Percentiles rank a stretch among this genome's conserved stretches.
Conservation (phyloP, 192 early-diverging fungal species). For the Backusella mclennaniae region DNA sequence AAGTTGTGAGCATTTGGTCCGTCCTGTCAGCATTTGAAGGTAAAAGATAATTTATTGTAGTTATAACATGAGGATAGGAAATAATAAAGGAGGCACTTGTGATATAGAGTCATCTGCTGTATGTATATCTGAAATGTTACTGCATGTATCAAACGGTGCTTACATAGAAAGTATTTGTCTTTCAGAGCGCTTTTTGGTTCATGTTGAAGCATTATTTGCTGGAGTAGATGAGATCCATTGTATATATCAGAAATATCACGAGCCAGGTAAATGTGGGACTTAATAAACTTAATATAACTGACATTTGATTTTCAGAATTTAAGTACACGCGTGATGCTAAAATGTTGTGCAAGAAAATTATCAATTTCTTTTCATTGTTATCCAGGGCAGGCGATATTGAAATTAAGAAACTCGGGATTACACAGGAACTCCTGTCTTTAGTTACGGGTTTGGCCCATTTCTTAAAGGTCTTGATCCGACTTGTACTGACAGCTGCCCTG, state of each 20-base stretch:
- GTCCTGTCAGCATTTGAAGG: constrained; percentile 91
- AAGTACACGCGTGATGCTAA: constrained; percentile 89
- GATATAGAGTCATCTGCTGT: constrained; percentile 81
- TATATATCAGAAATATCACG: constrained; percentile 11
- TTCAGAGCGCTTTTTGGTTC: constrained; percentile 83
- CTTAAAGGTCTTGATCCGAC: constrained; percentile 87
- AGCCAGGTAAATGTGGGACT: constrained; percentile 18
- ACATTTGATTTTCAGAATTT: constrained; percentile 45
- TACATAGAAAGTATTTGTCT: constrained; percentile 82
- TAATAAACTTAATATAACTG: constrained; percentile 12
- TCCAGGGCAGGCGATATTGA: constrained; percentile 67
- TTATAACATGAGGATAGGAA: neutral
- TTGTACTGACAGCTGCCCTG: constrained; percentile 85
- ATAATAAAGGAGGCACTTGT: neutral
- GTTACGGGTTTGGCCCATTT: constrained; percentile 91
- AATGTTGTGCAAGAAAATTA: constrained; percentile 91
- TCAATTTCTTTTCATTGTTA: constrained; percentile 93
- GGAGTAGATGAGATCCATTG: constrained; percentile 64
- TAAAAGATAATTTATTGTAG: neutral
- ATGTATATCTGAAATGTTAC: constrained; percentile 93
- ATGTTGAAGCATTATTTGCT: constrained; percentile 89
- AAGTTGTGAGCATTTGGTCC: constrained; percentile 85
- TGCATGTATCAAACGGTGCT: constrained; percentile 83
- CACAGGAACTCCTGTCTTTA: constrained; percentile 83
- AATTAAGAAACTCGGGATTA: constrained; percentile 58